Evolutionary conservation across 345 rosid genomes (phyloP), one percentile per base, ranked within the genome.

Genomic region (Turnera subulata): DNA sequence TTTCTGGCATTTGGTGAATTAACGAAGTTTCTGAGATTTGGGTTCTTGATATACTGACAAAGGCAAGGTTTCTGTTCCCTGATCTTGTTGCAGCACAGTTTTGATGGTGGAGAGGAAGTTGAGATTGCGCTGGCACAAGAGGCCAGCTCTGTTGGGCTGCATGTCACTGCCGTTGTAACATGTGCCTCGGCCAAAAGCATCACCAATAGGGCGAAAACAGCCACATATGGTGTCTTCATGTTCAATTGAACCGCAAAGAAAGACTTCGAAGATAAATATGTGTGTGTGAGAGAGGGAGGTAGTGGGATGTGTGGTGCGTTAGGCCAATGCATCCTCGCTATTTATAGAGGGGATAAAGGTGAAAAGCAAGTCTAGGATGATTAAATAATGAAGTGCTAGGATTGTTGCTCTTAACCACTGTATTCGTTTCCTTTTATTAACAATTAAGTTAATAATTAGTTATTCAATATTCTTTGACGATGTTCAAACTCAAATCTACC

Each of bases 51-150:
- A 77, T 89, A 92, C 21, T 81, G 77, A 79, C 98, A 92, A 50
- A 92, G 86, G 43, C 98, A 92, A 58, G 96, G 96, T 73, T 78
- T 78, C 73, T 92, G 98, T 26, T 89, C 85, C 58, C 72, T 86
- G 56, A 92, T 81, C 82, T 79, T 92, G 55, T 58, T 66, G 76
- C 98, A 92, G 70, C 98, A 92, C 44, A 68, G 55, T 2, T 61
- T 55, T 0, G 95, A 70, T 42, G 98, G 96, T 20, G 82, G 88
- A 42, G 91, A 23, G 13, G 82, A 68, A 42, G 93, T 77, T 10
- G 86, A 81, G 61, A 92, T 86, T 14, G 96, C 98, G 81, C 75
- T 51, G 24, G 76, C 96, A 62, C 98, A 92, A 0, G 98, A 51
- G 73, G 93, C 86, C 76, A 92, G 82, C 70, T 92, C 77, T 33